Evolutionary conservation across 2,329 filamentous ascomycete species (phyloP), one percentile per base, ranked within the genome.

Genomic region (Chaetomiaceae sp.): DNA sequence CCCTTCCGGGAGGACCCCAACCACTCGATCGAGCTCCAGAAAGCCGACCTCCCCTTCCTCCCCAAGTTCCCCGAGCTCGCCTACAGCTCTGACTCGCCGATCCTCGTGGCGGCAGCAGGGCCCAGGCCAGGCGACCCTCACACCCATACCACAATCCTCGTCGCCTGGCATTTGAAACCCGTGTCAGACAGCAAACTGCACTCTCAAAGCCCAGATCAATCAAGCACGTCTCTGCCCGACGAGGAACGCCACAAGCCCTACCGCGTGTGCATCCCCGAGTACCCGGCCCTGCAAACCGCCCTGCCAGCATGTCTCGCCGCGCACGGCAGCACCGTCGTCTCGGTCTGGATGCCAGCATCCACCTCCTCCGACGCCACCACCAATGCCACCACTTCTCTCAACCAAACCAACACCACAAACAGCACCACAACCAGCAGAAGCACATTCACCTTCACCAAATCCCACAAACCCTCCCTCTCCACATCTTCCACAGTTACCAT

Each of bases 31-130:
- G 64, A 71, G n/a, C 61, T 74, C 1, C 54, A 49, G 22, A 65
- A 65, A 31, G 64, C 70, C 4, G 63, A 64, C 11, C 63, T 74
- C 3, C 71, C 71, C 0, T 69, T 71, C 33, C 39, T 70, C 0
- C 70, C 70, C 6, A 67, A 70, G 47, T 71, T 69, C 34, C 71
- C 71, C 1, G 71, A 73, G 57, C 63, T 74, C 1, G 69, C 70
- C 1, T 63, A 60, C 49, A 57, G 49, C 19, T 37, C 56, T 20
- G 58, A 59, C 46, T 54, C 60, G 1, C 59, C 61, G 6, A 55
- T 62, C 6, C 54, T 65, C 11, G 38, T 65, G 6, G 63, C 62
- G 3, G 62, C 63, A 3, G 63, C 63, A 0, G 62, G 62, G 1
- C 63, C 63, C 4, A 34, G 62, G 3, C 61, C 62, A 0, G 61